Evolutionary conservation across 176 grass and related monocot species (phyloP), one percentile per base, ranked within the genome.

Genomic region (Elaeis guineensis): DNA sequence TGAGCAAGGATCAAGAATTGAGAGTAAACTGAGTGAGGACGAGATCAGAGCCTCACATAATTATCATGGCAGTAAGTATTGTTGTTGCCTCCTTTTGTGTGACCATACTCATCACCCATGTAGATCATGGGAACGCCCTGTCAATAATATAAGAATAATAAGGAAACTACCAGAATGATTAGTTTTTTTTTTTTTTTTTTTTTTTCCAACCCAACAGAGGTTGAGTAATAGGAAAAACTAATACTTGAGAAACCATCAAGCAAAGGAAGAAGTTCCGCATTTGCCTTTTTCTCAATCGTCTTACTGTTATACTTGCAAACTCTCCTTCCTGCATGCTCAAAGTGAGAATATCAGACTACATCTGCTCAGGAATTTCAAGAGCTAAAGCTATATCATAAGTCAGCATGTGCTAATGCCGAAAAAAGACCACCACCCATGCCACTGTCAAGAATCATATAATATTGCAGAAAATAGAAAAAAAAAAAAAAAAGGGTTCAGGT

Each of bases 81-180:
- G 70, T 97, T 97, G 81, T 97, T 97, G 59, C 92, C 92, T 73
- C 78, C 80, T 82, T 97, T 97, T 15, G 87, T 91, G 61, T 97
- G 92, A 17, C 92, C 92, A 70, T 97, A 97, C 71, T 97, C 92
- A 62, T 97, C 92, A 0, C 92, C 92, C 92, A 97, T 97, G 63
- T 77, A 87, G 71, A 97, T 80, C 92, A 97, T 91, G 19, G 92
- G 92, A 88, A 91, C 84, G 59, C 92, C 92, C 92, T 97, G 69
- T 49, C 73, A 57, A 71, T 59, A 64, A n/a, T 19, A 62, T 48
- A 58, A 25, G 55, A n/a, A 44, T 44, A 44, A 12, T 12, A 44
- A 44, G 35, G 2, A 14, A 14, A 14, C 2, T 44, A 12, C 28
- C 28, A 30, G 28, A 30, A 30, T 44, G 8, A 44, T 12, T 12